Conservation (phyloP, 2,329 filamentous ascomycete species). For the Trichoderma sp. region DNA sequence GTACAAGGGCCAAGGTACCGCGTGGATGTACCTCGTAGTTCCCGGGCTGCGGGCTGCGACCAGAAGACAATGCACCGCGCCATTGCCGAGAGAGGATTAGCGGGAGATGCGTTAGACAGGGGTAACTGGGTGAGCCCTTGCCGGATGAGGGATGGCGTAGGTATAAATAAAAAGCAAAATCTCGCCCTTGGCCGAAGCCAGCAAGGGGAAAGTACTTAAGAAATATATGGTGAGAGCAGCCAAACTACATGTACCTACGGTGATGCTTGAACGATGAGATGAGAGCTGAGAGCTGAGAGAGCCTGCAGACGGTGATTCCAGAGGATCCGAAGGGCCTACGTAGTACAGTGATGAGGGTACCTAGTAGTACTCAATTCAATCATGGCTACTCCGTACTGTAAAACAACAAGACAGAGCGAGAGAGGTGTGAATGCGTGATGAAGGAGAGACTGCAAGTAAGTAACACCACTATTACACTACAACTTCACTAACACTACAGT, state of each 20-base stretch:
- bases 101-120: neutral
- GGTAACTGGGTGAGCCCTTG: neutral
- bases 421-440: neutral
- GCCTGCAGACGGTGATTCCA: neutral
- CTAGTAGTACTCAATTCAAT: too few relatives aligned
- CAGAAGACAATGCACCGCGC: slow-evolving; percentile 2
- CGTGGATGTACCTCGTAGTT: neutral
- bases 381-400: too few relatives aligned
- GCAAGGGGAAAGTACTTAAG: neutral
- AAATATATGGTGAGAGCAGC: neutral
- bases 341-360: neutral
- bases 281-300: neutral
- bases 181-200: neutral
- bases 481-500: neutral
- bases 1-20: neutral
- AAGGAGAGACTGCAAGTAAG: neutral
- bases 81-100: neutral
- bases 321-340: neutral
- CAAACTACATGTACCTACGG: neutral
- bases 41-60: neutral
- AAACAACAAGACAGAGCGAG: neutral
- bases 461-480: neutral
- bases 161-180: slow-evolving; percentile 9
- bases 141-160: slow-evolving; percentile 1
- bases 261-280: neutral